Base-by-base conservation (phyloP, 2,329 filamentous ascomycete species). In the Hypoxylon sp. region DNA sequence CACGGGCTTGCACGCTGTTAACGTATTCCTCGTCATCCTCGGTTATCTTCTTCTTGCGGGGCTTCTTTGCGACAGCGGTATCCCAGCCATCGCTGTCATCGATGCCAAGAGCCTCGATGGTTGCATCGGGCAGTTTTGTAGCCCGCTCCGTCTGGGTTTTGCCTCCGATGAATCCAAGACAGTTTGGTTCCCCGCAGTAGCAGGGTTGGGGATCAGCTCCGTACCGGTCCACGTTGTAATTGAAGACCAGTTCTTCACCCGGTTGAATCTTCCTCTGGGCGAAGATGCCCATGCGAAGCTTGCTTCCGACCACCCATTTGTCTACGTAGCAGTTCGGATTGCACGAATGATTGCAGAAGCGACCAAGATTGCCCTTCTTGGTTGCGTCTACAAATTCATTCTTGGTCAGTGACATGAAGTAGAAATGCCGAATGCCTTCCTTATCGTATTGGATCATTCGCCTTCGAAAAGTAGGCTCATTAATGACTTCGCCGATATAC, bases 341-440 rank as follows among this genome's bases (percentile, higher is more conserved):
- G 85, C 95, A 99, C 7, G 95, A 98, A 78, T 99, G 95, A 74
- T 99, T 99, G 86, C 95, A 99, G 75, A 99, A 99, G 28, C 95
- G 90, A 53, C 94, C 95, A 5, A 99, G 86, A 71, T 98, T 98
- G 52, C 95, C 95, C 77, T 93, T 97, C 76, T 95, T 97, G 8
- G 95, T 99, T 20, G 95, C 95, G 79, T 99, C 95, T 62, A 99
- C 93, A 75, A 98, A 99, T 77, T 98, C 95, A 73, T 89, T 92
- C 77, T 97, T 97, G 75, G 89, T 97, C 65, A 99, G 88, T 26
- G 95, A 98, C 95, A 99, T 99, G 82, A 99, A 99, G 80, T 99
- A 99, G 78, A 99, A 99, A 79, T 99, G 95, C 78, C 96, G 97
- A 84, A 99, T 97, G 64, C 94, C 94, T 77, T 98, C 93, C 49